phyloP scores from a whole-genome alignment of 768 basidiomycete species.

The Leccinellum rugosiceps region DNA sequence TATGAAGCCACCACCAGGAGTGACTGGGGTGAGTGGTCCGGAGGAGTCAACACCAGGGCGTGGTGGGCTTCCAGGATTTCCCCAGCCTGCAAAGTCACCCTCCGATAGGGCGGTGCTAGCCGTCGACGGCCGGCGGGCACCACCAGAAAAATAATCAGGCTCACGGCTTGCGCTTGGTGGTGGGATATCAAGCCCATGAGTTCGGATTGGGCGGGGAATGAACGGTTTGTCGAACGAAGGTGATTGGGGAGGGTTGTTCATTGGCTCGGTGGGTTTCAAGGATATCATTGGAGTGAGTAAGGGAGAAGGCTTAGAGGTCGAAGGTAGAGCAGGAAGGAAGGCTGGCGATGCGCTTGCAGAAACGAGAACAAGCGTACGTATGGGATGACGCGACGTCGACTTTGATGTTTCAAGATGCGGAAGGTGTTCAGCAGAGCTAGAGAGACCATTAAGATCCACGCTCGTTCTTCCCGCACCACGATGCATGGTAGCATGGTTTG shows the following conservation, averaged over 20 bases:
- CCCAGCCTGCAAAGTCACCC: constrained; percentile 49
- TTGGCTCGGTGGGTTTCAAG: constrained; percentile 31
- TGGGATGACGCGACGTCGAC: constrained; percentile 22
- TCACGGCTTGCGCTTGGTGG: constrained; percentile 29
- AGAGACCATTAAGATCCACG: constrained; percentile 24
- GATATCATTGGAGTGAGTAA: constrained; percentile 61
- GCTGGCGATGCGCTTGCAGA: constrained; percentile 69
- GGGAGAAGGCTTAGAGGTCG: constrained; percentile 48
- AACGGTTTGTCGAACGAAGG: constrained; percentile 32
- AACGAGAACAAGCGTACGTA: constrained; percentile 47
- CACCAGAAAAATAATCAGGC: constrained; percentile 53
- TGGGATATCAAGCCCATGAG: constrained; percentile 42
- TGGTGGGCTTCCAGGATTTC: constrained; percentile 36
- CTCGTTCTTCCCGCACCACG: constrained; percentile 22
- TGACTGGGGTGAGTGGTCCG: constrained; percentile 45
- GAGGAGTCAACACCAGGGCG: constrained; percentile 24
- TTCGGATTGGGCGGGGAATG: constrained; percentile 37
- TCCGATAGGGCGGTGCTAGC: constrained; percentile 42
- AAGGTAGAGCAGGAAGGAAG: constrained; percentile 46
- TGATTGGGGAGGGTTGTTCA: constrained; percentile 44
- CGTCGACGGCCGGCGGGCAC: constrained; percentile 45
- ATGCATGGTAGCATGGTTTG: constrained; percentile 18
- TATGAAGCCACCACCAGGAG: constrained; percentile 63
- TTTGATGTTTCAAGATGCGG: constrained; percentile 32
- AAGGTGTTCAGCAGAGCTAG: constrained; percentile 19